Conservation (phyloP, 1,139 yeast genomes). For the Hanseniaspora uvarum region DNA sequence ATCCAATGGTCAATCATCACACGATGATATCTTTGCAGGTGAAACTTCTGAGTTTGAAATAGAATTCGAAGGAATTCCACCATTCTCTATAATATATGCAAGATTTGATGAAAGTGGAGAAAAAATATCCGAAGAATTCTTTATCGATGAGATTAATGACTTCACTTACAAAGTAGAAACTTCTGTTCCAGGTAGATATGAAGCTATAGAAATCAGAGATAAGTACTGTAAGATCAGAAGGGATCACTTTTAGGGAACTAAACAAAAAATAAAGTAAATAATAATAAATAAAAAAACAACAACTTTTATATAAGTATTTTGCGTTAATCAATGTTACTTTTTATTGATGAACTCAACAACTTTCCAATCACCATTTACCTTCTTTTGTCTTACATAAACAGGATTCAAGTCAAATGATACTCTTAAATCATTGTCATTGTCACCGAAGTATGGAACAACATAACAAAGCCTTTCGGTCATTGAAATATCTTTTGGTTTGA, state of each 20-base stretch:
- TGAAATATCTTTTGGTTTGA: constrained; percentile 61
- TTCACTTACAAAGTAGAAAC: constrained; percentile 63
- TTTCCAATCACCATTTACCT: constrained; percentile 50
- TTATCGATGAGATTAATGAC: constrained; percentile 58
- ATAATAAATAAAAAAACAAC: no score
- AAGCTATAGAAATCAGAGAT: constrained; percentile 78
- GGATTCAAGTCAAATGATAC: constrained; percentile 92
- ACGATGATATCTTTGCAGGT: constrained; percentile 83
- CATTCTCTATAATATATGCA: constrained; percentile 49
- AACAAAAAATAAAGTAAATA: no score
- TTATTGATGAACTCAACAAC: constrained; percentile 29
- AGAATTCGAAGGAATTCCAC: constrained; percentile 61
- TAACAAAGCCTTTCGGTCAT: constrained; percentile 70
- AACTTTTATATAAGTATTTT: no score
- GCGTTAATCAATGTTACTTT: constrained; percentile 24
- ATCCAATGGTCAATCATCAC: constrained; percentile 62
- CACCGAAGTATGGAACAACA: constrained; percentile 86
- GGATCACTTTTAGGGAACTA: no score
- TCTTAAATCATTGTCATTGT: constrained; percentile 66
- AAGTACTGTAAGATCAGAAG: constrained; percentile 53
- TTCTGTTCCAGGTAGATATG: constrained; percentile 85
- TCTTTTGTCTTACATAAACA: constrained; percentile 61
- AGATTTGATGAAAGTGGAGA: constrained; percentile 34
- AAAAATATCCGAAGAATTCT: constrained; percentile 61
- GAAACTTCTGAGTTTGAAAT: constrained; percentile 66